phyloP scores from a whole-genome alignment of 2,329 filamentous ascomycete genomes.

The Trichoderma polysporum region DNA sequence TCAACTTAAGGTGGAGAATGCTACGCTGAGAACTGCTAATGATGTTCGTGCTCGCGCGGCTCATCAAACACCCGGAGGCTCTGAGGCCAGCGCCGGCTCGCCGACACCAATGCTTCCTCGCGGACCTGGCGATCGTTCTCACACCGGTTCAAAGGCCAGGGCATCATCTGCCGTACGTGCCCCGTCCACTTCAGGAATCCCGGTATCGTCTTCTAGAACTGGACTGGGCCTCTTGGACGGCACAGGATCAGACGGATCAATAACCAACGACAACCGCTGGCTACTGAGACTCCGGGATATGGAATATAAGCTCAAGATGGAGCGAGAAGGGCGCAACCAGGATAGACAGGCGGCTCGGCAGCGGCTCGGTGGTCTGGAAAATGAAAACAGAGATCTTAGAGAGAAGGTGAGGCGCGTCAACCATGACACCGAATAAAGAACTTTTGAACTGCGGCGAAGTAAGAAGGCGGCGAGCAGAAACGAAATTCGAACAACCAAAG shows the following conservation, averaged over 20 bases:
- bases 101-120: conserved; percentile 56
- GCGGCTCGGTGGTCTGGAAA: conserved; percentile 72
- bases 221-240: conserved; percentile 20
- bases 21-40: conserved; percentile 65
- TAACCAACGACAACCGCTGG: conserved; percentile 67
- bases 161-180: conserved; percentile 36
- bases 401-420: conserved; percentile 53
- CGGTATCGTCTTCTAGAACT: conserved; percentile 23
- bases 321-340: conserved; percentile 80
- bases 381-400: conserved; percentile 70
- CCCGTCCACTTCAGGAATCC: conserved; percentile 31
- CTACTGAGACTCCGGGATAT: conserved; percentile 82
- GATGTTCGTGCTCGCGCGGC: conserved; percentile 56
- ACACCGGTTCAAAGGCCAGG: conserved; percentile 25
- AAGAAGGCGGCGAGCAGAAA: not conserved
- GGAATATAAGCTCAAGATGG: conserved; percentile 83
- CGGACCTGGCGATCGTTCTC: conserved; percentile 48
- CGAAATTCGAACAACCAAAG: not conserved
- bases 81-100: conserved; percentile 44
- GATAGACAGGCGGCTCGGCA: conserved; percentile 82
- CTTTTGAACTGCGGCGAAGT: not conserved
- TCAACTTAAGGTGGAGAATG: conserved; percentile 63
- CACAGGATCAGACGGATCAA: not conserved
- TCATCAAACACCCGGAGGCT: conserved; percentile 41
- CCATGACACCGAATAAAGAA: conserved; percentile 28